phyloP scores from a whole-genome alignment of 1,284 basidiomycete genomes.

The Rhodotorula sp. region DNA sequence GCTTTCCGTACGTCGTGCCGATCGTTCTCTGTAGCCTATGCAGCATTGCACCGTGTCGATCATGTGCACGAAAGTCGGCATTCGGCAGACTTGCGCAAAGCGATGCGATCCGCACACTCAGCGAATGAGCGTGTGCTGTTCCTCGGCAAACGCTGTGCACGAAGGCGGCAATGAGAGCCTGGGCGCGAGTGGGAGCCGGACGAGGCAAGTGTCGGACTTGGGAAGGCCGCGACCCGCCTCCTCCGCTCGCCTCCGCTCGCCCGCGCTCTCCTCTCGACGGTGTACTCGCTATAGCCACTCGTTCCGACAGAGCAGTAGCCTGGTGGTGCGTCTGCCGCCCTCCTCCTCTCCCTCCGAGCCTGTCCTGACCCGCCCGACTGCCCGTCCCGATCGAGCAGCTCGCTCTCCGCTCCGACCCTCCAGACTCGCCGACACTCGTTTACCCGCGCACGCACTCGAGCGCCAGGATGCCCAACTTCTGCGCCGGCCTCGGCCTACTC shows the following conservation, averaged over 20 bases:
- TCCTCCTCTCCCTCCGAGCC: neutral
- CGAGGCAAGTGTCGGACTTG: no score
- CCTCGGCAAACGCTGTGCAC: no score
- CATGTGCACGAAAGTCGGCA: no score
- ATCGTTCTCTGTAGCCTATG: no score
- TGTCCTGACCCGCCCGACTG: neutral
- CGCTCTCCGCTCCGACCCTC: neutral
- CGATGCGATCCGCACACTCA: no score
- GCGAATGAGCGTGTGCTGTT: no score
- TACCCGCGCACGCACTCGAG: neutral
- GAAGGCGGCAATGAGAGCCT: no score
- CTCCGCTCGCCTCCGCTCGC: neutral
- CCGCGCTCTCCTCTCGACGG: neutral
- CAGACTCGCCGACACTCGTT: neutral
- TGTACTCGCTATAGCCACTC: neutral
- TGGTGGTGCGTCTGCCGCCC: neutral
- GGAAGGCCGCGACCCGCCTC: no score
- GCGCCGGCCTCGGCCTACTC: conserved; percentile 22
- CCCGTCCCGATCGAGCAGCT: neutral
- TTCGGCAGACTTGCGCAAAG: no score
- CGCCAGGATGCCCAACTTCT: conserved; percentile 26
- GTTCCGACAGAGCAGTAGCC: neutral
- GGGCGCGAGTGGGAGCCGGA: no score
- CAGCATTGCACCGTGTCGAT: no score
- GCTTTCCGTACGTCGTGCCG: no score